Percentiles rank a stretch among this genome's conserved stretches.
Conservation (phyloP, 768 basidiomycete genomes). For the Leucocoprinus birnbaumii region DNA sequence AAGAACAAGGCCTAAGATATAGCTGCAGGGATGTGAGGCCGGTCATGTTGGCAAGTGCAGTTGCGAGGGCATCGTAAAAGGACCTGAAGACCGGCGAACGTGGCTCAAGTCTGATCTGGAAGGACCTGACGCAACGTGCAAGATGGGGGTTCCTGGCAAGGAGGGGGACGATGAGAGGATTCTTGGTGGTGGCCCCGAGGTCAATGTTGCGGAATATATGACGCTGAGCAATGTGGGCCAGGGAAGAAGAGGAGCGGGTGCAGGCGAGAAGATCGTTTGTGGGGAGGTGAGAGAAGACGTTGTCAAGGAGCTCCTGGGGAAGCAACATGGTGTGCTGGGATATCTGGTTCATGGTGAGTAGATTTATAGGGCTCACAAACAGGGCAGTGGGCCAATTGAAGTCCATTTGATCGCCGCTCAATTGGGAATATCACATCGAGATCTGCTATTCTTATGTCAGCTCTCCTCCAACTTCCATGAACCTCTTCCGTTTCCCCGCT, state of each 20-base stretch:
- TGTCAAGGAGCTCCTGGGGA: constrained; percentile 63
- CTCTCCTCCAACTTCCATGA: constrained; percentile 14
- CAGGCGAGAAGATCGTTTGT: constrained; percentile 44
- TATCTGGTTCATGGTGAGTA: not conserved
- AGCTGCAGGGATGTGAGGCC: constrained; percentile 56
- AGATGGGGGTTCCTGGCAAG: constrained; percentile 56
- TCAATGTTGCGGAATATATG: constrained; percentile 60
- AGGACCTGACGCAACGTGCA: constrained; percentile 59
- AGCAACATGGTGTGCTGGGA: constrained; percentile 31
- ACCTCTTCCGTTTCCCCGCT: constrained; percentile 6
- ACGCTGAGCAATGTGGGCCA: constrained; percentile 53
- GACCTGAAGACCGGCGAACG: constrained; percentile 35
- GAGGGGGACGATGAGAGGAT: constrained; percentile 47
- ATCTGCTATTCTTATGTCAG: constrained; percentile 15
- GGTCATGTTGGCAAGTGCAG: constrained; percentile 59
- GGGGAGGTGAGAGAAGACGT: constrained; percentile 33
- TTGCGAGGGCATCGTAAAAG: constrained; percentile 47
- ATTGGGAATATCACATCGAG: constrained; percentile 10
- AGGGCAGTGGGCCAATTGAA: constrained; percentile 25
- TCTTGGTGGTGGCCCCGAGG: constrained; percentile 39
- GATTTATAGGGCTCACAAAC: constrained; percentile 14
- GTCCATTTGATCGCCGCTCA: constrained; percentile 36
- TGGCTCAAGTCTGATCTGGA: constrained; percentile 51
- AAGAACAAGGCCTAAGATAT: constrained; percentile 41
- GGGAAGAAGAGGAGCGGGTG: constrained; percentile 36